Percentiles rank a stretch among this genome's conserved stretches.
Evolutionary conservation across 192 early-diverging fungal species (phyloP).

Genomic region (Phycomyces blakesleeanus): DNA sequence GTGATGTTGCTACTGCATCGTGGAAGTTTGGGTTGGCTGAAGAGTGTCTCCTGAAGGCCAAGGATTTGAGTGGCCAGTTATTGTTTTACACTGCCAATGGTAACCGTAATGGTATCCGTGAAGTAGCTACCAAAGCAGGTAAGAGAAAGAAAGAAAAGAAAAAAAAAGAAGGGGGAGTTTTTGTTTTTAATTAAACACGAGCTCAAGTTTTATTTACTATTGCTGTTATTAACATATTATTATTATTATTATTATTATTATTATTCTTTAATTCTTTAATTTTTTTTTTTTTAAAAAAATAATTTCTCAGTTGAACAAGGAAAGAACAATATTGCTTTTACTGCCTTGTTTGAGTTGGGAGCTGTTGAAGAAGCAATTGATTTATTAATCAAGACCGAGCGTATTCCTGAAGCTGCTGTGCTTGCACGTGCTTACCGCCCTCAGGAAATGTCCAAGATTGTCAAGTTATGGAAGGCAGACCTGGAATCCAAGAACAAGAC

Average conservation of each 20-base stretch:
- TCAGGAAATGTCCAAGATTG: conserved; percentile 59
- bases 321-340: conserved; percentile 91
- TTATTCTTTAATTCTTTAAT: not conserved
- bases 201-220: too few species aligned
- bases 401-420: conserved; percentile 93
- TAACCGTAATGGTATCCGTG: conserved; percentile 69
- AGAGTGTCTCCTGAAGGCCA: conserved; percentile 82
- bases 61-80: conserved; percentile 88
- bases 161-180: not conserved
- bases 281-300: conserved; percentile 10
- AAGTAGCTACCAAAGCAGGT: conserved; percentile 70
- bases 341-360: conserved; percentile 71
- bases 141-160: conserved; percentile 3
- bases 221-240: not conserved
- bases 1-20: conserved; percentile 80
- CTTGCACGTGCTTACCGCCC: conserved; percentile 90
- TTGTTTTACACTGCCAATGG: conserved; percentile 89
- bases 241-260: too few species aligned
- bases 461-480: conserved; percentile 76
- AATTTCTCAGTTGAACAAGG: conserved; percentile 52
- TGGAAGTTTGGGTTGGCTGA: conserved; percentile 93
- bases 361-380: conserved; percentile 80
- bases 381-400: conserved; percentile 80
- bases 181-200: not conserved
- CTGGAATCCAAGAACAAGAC: conserved; percentile 64